phyloP scores from a whole-genome alignment of 495 filamentous ascomycete species.

The Aspergillus nanangensis region DNA sequence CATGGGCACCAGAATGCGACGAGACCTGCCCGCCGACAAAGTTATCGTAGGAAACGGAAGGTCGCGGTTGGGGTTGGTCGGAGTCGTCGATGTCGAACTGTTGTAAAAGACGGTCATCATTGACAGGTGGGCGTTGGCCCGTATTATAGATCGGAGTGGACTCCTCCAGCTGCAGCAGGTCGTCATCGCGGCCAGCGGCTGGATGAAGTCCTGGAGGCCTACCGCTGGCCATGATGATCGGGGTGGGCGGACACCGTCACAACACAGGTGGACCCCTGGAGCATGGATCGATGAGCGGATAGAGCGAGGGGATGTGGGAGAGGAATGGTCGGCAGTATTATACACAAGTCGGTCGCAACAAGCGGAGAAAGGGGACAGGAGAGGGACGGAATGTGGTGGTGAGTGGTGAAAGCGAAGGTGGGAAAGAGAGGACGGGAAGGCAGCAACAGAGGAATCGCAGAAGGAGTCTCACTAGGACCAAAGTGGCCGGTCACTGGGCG shows the following conservation, averaged over 20 bases:
- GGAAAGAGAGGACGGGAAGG: too few species aligned
- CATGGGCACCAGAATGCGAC: slow-evolving; percentile 38
- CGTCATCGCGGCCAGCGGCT: slow-evolving; percentile 55
- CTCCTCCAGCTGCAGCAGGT: slow-evolving; percentile 71
- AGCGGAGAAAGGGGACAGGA: background rate
- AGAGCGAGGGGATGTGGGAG: background rate
- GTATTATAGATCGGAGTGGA: slow-evolving; percentile 65
- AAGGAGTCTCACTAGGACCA: too few species aligned
- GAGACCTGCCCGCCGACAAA: slow-evolving; percentile 70
- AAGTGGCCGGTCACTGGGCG: too few species aligned
- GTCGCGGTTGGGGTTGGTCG: slow-evolving; percentile 59
- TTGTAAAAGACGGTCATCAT: slow-evolving; percentile 71
- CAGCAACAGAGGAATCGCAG: too few species aligned
- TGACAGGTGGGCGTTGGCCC: slow-evolving; percentile 65
- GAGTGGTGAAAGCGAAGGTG: too few species aligned
- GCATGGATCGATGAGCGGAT: slow-evolving; percentile 32
- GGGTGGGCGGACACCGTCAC: slow-evolving; percentile 40
- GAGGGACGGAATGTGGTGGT: background rate
- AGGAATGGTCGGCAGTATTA: background rate
- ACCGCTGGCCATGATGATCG: slow-evolving; percentile 52
- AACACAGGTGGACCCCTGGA: slow-evolving; percentile 34
- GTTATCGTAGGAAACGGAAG: slow-evolving; percentile 89
- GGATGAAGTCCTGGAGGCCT: slow-evolving; percentile 59
- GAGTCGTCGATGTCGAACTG: slow-evolving; percentile 64
- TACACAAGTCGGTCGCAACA: background rate